Conservation (phyloP, 305 asterid species). For the Ajuga reptans region DNA sequence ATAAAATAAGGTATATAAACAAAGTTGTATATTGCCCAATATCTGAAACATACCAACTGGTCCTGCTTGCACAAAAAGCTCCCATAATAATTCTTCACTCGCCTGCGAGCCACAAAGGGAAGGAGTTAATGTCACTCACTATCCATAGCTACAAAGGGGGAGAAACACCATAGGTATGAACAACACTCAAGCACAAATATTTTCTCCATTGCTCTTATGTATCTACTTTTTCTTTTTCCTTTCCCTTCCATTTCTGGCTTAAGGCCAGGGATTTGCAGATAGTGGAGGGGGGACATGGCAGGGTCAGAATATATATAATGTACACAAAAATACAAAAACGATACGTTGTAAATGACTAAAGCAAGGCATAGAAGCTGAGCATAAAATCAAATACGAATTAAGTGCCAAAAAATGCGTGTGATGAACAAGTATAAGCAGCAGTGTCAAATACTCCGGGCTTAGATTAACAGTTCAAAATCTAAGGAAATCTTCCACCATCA, state of each 20-base stretch:
- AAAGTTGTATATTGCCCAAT: neutral
- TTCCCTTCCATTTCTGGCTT: neutral
- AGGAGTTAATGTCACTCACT: neutral
- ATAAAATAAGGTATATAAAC: neutral
- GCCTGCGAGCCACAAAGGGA: constrained; percentile 39
- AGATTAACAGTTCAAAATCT: neutral
- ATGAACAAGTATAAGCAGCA: neutral
- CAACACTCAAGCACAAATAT: neutral
- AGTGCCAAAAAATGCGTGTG: neutral
- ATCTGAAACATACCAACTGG: constrained; percentile 64
- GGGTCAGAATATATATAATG: neutral
- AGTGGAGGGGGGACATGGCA: neutral
- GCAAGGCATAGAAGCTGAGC: neutral
- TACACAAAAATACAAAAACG: neutral
- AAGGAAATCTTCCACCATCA: neutral
- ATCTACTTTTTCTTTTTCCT: neutral
- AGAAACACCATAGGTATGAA: neutral
- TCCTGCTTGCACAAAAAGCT: constrained; percentile 90
- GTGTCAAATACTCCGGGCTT: neutral
- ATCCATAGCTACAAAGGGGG: constrained; percentile 6
- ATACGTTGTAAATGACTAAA: neutral
- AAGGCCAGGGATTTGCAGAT: neutral
- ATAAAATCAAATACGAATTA: neutral
- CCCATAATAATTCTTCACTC: constrained; percentile 83
- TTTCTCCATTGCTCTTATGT: neutral